Evolutionary conservation across 2,329 filamentous ascomycete genomes (phyloP).

Genomic region (Nannizziopsis barbatae): DNA sequence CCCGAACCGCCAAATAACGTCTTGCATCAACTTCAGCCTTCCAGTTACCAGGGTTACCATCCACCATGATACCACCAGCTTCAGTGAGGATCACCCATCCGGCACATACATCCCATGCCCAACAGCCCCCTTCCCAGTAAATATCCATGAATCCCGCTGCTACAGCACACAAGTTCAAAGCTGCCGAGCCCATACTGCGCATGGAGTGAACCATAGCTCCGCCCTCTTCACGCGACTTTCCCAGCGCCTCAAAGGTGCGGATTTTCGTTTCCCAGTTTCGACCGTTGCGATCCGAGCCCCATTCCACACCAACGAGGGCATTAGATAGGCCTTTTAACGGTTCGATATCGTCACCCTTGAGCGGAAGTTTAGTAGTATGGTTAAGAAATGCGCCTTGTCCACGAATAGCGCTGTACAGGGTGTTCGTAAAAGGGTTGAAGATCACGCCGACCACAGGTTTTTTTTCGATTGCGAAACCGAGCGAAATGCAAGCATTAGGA

Average conservation of each 20-base stretch:
- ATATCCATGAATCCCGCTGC: slow-evolving; percentile 47
- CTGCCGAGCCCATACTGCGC: slow-evolving; percentile 47
- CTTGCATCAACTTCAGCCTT: slow-evolving; percentile 45
- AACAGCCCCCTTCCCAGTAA: slow-evolving; percentile 57
- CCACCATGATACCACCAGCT: slow-evolving; percentile 49
- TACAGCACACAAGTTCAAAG: slow-evolving; percentile 50
- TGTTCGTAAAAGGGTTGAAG: slow-evolving; percentile 49
- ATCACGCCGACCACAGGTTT: slow-evolving; percentile 48
- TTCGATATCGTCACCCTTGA: slow-evolving; percentile 34
- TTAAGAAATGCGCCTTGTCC: slow-evolving; percentile 45
- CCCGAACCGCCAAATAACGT: slow-evolving; percentile 39
- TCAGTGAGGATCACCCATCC: slow-evolving; percentile 52
- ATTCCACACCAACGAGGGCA: slow-evolving; percentile 49
- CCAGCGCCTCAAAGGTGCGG: slow-evolving; percentile 42
- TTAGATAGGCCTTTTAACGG: slow-evolving; percentile 40
- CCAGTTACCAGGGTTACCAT: slow-evolving; percentile 49
- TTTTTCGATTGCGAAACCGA: slow-evolving; percentile 44
- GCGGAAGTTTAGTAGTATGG: slow-evolving; percentile 32
- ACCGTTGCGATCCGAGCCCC: slow-evolving; percentile 48
- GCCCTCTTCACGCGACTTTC: slow-evolving; percentile 40
- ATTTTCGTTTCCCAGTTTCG: slow-evolving; percentile 48
- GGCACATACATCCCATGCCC: slow-evolving; percentile 56
- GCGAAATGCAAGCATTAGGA: slow-evolving; percentile 48
- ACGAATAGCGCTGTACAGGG: slow-evolving; percentile 45
- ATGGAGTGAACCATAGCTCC: slow-evolving; percentile 53